Percentiles rank a stretch among this genome's conserved stretches.
These are phyloP conservation scores for Cutaneotrichosporon sp. DNA, from an alignment of 1,284 basidiomycete species.

Conservation along the genomic window DNA sequence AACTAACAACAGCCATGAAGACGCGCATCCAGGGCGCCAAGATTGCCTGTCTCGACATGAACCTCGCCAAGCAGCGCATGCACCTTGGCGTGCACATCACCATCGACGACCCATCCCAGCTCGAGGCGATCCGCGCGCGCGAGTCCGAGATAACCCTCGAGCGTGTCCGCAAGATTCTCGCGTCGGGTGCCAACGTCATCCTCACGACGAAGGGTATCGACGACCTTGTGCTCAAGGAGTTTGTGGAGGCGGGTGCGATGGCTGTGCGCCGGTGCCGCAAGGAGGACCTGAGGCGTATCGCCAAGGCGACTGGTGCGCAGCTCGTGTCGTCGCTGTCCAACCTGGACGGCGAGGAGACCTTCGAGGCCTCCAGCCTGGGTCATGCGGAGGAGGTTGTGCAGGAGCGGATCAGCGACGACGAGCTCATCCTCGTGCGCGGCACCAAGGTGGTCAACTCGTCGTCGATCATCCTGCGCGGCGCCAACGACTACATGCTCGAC, in stretches of 20 bases:
- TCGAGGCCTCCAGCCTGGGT: slow-evolving; percentile 87
- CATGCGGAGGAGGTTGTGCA: slow-evolving; percentile 94
- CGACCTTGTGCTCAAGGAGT: slow-evolving; percentile 97
- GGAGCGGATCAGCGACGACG: slow-evolving; percentile 97
- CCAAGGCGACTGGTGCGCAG: slow-evolving; percentile 94
- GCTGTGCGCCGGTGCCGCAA: slow-evolving; percentile 97
- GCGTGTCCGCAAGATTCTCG: slow-evolving; percentile 93
- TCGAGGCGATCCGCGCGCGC: slow-evolving; percentile 93
- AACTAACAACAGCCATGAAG: slow-evolving; percentile 79
- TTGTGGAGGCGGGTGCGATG: slow-evolving; percentile 99
- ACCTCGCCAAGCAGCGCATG: slow-evolving; percentile 96
- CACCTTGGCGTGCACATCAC: slow-evolving; percentile 97
- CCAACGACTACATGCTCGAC: slow-evolving; percentile 99
- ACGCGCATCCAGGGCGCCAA: slow-evolving; percentile 89
- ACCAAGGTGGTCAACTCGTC: slow-evolving; percentile 94
- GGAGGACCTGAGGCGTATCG: slow-evolving; percentile 95
- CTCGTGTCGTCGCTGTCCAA: slow-evolving; percentile 92
- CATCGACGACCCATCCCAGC: slow-evolving; percentile 93
- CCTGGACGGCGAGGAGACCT: slow-evolving; percentile 97
- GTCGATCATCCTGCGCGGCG: slow-evolving; percentile 92
- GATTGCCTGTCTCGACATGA: slow-evolving; percentile 98
- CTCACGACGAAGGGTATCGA: slow-evolving; percentile 99
- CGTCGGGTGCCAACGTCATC: slow-evolving; percentile 93
- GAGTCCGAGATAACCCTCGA: slow-evolving; percentile 97
- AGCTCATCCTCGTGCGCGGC: slow-evolving; percentile 95